A percentile compares a stretch with the other conserved stretches of the same genome.
Conservation (phyloP, 2,329 filamentous ascomycete genomes). For the Colletotrichum musicola region DNA sequence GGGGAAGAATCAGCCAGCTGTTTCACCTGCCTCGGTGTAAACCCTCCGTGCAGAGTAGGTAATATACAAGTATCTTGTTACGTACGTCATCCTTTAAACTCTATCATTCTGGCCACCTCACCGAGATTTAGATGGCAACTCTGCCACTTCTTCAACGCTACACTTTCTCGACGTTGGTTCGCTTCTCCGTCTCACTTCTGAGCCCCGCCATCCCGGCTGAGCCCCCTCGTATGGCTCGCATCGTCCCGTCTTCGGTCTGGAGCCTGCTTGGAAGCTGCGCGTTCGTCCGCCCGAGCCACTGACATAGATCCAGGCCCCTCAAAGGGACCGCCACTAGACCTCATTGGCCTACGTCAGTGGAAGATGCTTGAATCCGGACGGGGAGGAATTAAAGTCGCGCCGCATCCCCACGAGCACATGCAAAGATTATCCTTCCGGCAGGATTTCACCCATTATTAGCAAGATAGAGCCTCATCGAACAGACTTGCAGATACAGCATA, state of each 20-base stretch:
- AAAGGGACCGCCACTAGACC: not conserved
- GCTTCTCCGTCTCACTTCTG: conserved; percentile 20
- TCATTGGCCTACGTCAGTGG: conserved; percentile 23
- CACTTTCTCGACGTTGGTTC: not conserved
- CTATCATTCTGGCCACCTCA: not conserved
- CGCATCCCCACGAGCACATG: not conserved
- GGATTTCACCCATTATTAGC: too few species aligned
- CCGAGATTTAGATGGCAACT: conserved; percentile 21
- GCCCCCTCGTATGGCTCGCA: conserved; percentile 15
- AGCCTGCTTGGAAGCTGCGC: not conserved
- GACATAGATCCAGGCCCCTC: not conserved
- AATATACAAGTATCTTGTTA: not conserved
- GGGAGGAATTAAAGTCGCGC: not conserved
- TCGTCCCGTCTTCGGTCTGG: conserved; percentile 25
- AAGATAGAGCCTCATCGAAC: too few species aligned
- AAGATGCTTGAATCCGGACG: not conserved
- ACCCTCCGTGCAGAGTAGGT: too few species aligned
- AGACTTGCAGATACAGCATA: not conserved
- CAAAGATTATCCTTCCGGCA: not conserved
- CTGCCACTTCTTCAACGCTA: not conserved
- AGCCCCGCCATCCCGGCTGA: conserved; percentile 13
- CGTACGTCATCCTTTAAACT: conserved; percentile 8
- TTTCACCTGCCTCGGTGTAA: not conserved
- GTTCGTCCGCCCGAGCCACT: not conserved
- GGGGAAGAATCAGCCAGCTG: not conserved